phyloP scores from a whole-genome alignment of 1,284 basidiomycete species.

The Trichosporon coremiiforme region DNA sequence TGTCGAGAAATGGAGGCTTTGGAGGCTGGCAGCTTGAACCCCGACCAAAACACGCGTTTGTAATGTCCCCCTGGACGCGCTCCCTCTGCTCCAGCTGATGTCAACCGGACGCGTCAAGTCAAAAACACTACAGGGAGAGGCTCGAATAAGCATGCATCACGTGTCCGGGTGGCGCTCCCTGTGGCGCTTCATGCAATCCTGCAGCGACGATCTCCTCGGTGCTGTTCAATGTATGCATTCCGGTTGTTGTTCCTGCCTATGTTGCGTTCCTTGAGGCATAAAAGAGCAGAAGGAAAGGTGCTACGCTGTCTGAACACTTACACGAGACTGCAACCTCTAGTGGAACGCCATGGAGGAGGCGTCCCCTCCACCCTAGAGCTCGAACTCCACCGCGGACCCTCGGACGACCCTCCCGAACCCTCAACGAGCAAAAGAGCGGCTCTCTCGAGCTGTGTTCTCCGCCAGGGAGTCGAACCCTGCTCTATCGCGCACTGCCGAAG shows the following conservation, averaged over 20 bases:
- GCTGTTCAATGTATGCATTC: neutral
- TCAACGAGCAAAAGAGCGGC: neutral
- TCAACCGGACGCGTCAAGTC: neutral
- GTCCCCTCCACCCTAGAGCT: neutral
- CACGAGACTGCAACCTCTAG: neutral
- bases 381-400: neutral
- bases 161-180: neutral
- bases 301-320: no score
- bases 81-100: neutral
- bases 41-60: neutral
- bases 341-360: neutral
- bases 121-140: neutral
- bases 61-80: neutral
- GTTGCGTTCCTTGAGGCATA: neutral
- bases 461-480: conserved; percentile 20
- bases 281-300: neutral
- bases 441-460: neutral
- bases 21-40: neutral
- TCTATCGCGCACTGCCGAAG: conserved; percentile 9
- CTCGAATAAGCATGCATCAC: neutral
- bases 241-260: neutral
- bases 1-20: neutral
- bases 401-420: neutral
- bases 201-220: neutral
- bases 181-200: neutral